Evolutionary conservation across 768 basidiomycete species (phyloP), one percentile per base, ranked within the genome.

Genomic region (Russula sp.): DNA sequence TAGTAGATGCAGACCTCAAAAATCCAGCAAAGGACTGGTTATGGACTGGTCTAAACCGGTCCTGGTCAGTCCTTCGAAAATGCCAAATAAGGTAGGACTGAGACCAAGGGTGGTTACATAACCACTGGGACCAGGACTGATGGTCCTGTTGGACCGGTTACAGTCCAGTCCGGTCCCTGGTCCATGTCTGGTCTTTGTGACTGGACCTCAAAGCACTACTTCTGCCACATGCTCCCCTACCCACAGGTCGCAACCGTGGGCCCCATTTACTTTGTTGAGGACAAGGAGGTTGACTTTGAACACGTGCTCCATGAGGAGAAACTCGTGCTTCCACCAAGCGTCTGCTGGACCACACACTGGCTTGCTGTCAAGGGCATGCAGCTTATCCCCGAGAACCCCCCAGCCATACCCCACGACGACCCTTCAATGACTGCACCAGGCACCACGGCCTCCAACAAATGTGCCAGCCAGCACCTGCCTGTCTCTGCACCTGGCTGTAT

Each of bases 351-450:
- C 0, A 94, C 97, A 2, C 97, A 99, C 71, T 99, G 97, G 97
- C 80, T 99, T 35, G 95, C 95, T 0, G 93, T 99, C 42, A 97
- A 99, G 68, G 97, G 97, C 29, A 90, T 99, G 13, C 97, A 98
- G 69, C 95, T 93, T n/a, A 90, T 96, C 53, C 91, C 92, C 13
- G 93, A 97, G 71, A 98, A 98, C 72, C 94, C 94, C 0, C 88
- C 91, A 20, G 85, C 87, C 1, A 77, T 89, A 47, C 85, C 87
- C 0, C 77, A 81, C 66, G 84, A 86, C 22, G 68, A 72, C 29
- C 76, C 73, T 32, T 70, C 59, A 53, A 76, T 74, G n/a, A 69
- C 73, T 10, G 69, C 73, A 70, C 68, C 65, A 71, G 34, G 72
- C 52, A 38, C 69, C 63, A 49, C 65, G 61, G 61, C 60, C 56